phyloP scores from a whole-genome alignment of 352 stramenopile species.

The Phytophthora sp. region DNA sequence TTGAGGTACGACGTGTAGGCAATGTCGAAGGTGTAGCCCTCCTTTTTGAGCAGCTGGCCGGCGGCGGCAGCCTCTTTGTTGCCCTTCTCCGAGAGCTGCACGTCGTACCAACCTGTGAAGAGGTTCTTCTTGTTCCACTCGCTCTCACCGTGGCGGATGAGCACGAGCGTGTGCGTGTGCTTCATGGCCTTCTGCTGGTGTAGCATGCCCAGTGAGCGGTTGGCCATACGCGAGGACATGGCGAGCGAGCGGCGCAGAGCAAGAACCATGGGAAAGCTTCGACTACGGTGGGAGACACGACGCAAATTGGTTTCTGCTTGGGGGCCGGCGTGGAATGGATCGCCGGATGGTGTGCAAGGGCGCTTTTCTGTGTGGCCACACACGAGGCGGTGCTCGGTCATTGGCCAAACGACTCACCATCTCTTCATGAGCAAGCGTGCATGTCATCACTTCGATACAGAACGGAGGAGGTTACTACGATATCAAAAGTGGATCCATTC shows the following conservation, averaged over 20 bases:
- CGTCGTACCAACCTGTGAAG: constrained; percentile 96
- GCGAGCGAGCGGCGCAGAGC: constrained; percentile 59
- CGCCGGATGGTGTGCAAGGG: constrained; percentile 12
- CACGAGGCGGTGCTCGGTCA: not conserved
- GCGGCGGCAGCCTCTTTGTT: constrained; percentile 92
- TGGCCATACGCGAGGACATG: constrained; percentile 42
- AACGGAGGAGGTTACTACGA: too few relatives aligned
- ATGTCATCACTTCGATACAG: too few relatives aligned
- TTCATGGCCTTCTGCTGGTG: constrained; percentile 68
- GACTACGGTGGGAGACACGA: constrained; percentile 38
- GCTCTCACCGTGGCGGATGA: constrained; percentile 94
- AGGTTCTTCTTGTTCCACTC: constrained; percentile 96
- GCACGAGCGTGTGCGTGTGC: constrained; percentile 90
- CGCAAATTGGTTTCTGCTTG: constrained; percentile 38
- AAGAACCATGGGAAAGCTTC: constrained; percentile 55
- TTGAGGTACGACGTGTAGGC: constrained; percentile 96
- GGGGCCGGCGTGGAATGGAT: constrained; percentile 21
- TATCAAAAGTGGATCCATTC: constrained; percentile 34
- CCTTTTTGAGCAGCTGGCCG: constrained; percentile 89
- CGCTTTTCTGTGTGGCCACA: constrained; percentile 11
- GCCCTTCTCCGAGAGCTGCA: constrained; percentile 90
- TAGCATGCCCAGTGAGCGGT: constrained; percentile 40
- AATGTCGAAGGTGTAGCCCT: constrained; percentile 95
- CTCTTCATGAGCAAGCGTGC: constrained; percentile 15
- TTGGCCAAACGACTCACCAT: constrained; percentile 12